Base-by-base conservation (phyloP, 495 filamentous ascomycete genomes). In the Aspergillus hancockii region DNA sequence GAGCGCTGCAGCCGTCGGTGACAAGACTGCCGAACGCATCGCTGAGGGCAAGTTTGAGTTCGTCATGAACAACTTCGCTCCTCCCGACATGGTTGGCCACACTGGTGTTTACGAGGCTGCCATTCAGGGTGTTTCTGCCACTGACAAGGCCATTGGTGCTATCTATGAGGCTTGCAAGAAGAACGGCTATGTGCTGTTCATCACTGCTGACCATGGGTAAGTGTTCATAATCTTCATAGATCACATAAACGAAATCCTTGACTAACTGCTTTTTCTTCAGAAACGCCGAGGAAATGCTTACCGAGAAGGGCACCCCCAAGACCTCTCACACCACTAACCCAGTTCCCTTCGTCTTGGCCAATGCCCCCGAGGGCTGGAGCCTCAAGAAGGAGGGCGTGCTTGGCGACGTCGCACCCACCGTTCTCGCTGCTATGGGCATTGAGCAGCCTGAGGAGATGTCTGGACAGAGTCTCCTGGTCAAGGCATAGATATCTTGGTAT, bases 1-100 rank as follows among this genome's bases (percentile, higher is more conserved):
- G 94, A 94, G 90, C 67, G 92, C 92, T 45, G 88, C 84, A 54
- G 89, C 78, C 18, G 94, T 98, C 12, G 95, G 90, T 18, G 80
- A 94, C 61, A 91, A 94, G 79, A 86, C 96, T 58, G 82, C 80
- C 74, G 90, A 93, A 78, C 85, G 93, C 54, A 88, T 98, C 64
- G 82, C 70, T 14, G 89, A 91, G 75, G 81, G 83, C 65, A 84
- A 88, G 62, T 94, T 93, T 76, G 91, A 92, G 68, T 97, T 98
- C 69, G 77, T 98, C 67, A 98, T 98, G 94, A 97, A 98, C 87
- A 98, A 98, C 84, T 98, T 98, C 72, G 94, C 94, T 31, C 93
- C 95, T 21, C 95, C 94, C 46, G 94, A 98, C 77, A 98, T 98
- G 94, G 94, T 98, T 61, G 94, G 94, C 65, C 94, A 98, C 79